Conservation (phyloP, 139 green algal genomes). For the Micractinium sp. region DNA sequence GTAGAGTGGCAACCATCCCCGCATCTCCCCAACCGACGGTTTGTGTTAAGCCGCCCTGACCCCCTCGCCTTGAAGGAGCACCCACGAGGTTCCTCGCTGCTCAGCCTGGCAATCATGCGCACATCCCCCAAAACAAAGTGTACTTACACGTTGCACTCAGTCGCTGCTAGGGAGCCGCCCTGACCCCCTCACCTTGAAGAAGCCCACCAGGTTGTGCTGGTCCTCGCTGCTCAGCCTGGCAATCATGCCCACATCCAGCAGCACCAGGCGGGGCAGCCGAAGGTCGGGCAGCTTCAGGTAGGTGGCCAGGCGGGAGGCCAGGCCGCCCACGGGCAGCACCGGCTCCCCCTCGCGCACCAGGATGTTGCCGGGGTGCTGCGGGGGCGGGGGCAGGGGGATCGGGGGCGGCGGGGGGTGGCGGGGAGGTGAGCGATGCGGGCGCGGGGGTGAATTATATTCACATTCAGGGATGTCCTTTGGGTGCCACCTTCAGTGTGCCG, state of each 20-base stretch:
- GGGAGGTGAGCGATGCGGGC: too few species aligned
- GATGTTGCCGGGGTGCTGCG: constrained; percentile 96
- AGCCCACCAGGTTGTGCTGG: constrained; percentile 87
- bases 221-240: constrained; percentile 82
- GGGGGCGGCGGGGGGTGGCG: neutral
- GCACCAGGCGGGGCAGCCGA: constrained; percentile 48
- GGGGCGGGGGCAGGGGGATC: neutral
- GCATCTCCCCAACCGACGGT: too few species aligned
- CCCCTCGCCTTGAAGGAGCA: too few species aligned
- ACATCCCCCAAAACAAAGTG: too few species aligned
- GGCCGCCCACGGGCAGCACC: neutral
- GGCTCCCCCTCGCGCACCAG: constrained; percentile 57
- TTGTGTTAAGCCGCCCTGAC: too few species aligned
- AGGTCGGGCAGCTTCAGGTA: constrained; percentile 25
- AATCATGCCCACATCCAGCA: constrained; percentile 90
- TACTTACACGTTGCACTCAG: too few species aligned
- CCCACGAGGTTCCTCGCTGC: too few species aligned
- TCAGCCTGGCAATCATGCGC: neutral
- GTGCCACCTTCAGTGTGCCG: too few species aligned
- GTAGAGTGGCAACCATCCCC: too few species aligned
- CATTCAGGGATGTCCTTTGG: too few species aligned
- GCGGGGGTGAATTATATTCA: neutral
- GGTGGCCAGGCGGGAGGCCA: neutral
- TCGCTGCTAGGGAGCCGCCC: too few species aligned
- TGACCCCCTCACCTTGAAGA: constrained; percentile 65